These are phyloP conservation scores for Leccinum sublutescens DNA, from an alignment of 768 basidiomycete species.

Conservation along the genomic window DNA sequence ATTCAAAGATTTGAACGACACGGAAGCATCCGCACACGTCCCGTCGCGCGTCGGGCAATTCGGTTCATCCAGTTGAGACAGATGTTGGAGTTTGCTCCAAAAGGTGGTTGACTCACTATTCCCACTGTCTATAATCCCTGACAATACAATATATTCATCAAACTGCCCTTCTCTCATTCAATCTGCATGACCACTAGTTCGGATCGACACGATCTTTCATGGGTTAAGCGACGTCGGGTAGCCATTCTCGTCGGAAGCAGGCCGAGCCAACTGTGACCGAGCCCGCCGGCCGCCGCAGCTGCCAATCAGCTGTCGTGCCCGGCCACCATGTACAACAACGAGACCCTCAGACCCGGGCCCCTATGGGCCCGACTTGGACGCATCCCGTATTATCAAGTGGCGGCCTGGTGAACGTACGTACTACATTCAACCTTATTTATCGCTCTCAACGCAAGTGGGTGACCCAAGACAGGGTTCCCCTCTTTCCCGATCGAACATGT, in stretches of 20 bases:
- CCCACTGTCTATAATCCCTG: background rate
- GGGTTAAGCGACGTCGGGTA: background rate
- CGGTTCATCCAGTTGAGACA: background rate
- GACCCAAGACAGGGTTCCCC: background rate
- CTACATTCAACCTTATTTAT: background rate
- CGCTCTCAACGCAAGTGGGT: background rate
- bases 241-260: background rate
- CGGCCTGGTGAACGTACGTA: background rate
- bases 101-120: background rate
- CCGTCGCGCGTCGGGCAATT: background rate
- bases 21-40: background rate
- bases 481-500: background rate
- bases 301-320: background rate
- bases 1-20: background rate
- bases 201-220: slow-evolving; percentile 2
- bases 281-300: background rate
- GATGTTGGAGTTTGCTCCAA: background rate
- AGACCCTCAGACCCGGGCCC: background rate
- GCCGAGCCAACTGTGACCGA: background rate
- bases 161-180: background rate
- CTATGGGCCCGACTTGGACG: background rate
- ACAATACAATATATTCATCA: background rate
- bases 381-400: background rate
- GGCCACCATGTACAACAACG: background rate
- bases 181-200: background rate